phyloP scores from a whole-genome alignment of 208 protist species.

The Wallacemonas sp. region DNA sequence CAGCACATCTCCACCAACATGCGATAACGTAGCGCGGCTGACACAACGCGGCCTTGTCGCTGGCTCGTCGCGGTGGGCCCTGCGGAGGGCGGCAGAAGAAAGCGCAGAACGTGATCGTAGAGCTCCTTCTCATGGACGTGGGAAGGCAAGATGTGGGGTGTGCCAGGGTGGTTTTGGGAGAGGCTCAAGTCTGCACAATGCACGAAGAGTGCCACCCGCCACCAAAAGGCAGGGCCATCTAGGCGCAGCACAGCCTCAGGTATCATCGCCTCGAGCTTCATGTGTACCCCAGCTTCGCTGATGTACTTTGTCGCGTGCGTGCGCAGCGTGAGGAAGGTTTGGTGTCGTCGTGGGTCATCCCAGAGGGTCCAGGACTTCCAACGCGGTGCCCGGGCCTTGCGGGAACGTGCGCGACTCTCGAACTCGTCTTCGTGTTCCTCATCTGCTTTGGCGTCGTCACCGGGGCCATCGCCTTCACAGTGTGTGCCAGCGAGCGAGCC shows the following conservation, averaged over 20 bases:
- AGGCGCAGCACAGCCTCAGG: conserved; percentile 24
- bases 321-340: conserved; percentile 31
- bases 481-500: no score
- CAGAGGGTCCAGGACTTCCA: conserved; percentile 33
- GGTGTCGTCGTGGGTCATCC: conserved; percentile 34
- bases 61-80: not conserved
- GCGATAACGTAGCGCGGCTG: conserved; percentile 41
- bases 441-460: no score
- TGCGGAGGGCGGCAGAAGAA: not conserved
- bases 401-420: not conserved
- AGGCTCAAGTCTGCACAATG: no score
- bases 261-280: conserved; percentile 24
- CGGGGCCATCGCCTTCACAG: no score
- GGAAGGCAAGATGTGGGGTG: no score
- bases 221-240: conserved; percentile 34
- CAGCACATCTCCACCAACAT: conserved; percentile 45
- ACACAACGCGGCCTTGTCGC: conserved; percentile 8
- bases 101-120: not conserved
- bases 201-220: not conserved
- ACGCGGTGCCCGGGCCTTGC: not conserved
- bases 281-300: conserved; percentile 15
- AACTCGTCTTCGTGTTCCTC: not conserved
- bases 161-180: no score
- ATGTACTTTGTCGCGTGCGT: not conserved
- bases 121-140: conserved; percentile 25